phyloP scores from a whole-genome alignment of 169 alveolate genomes.

The Babesia bovis region DNA sequence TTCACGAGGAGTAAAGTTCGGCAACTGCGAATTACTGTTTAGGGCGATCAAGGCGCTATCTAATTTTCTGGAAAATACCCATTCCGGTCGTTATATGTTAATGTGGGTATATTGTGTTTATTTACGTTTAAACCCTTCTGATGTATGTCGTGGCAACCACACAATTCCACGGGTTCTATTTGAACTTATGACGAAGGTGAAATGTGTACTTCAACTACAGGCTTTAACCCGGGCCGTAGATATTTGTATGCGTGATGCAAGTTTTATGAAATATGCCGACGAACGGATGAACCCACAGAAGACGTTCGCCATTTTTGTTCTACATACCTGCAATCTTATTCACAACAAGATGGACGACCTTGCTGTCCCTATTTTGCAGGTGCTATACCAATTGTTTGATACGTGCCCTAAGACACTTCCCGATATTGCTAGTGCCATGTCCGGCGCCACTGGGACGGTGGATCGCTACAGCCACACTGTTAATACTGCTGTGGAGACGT shows the following conservation, averaged over 20 bases:
- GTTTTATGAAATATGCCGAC: conserved; percentile 66
- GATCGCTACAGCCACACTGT: conserved; percentile 20
- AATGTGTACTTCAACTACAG: conserved; percentile 64
- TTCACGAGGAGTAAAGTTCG: conserved; percentile 17
- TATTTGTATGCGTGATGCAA: conserved; percentile 70
- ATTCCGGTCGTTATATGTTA: conserved; percentile 22
- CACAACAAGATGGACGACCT: conserved; percentile 68
- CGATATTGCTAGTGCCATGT: conserved; percentile 29
- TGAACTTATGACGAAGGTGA: conserved; percentile 67
- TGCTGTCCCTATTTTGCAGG: conserved; percentile 40
- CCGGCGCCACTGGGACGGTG: conserved; percentile 18
- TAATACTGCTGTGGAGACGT: conserved; percentile 44
- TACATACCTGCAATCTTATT: conserved; percentile 71
- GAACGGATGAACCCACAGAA: conserved; percentile 71
- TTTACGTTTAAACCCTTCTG: conserved; percentile 64
- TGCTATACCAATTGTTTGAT: conserved; percentile 36
- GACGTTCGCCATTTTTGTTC: conserved; percentile 69
- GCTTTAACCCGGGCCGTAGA: conserved; percentile 69
- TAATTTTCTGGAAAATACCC: conserved; percentile 10
- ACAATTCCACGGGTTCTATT: conserved; percentile 71
- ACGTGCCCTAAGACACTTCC: conserved; percentile 41
- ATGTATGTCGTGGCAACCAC: conserved; percentile 63
- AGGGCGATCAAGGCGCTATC: conserved; percentile 40
- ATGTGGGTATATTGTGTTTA: conserved; percentile 52
- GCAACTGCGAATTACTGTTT: conserved; percentile 28